Conservation (phyloP, 768 basidiomycete species). For the Mycena belliarum region DNA sequence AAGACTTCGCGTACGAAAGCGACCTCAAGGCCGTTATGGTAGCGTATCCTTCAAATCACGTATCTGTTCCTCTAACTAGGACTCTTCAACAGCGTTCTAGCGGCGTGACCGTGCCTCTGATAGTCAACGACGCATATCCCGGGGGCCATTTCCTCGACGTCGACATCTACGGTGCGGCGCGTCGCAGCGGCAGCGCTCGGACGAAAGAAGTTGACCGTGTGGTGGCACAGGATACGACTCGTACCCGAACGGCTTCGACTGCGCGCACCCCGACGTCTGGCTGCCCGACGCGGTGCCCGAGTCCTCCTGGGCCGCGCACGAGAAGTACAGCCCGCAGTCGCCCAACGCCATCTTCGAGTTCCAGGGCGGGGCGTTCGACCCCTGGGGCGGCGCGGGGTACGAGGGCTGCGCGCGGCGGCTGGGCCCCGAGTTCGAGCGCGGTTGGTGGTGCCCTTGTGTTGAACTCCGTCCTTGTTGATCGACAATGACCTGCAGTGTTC, state of each 20-base stretch:
- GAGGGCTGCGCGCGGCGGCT: conserved; percentile 34
- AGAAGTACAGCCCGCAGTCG: conserved; percentile 36
- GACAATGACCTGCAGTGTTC: conserved; percentile 35
- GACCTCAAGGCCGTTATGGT: conserved; percentile 37
- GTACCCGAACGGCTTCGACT: conserved; percentile 58
- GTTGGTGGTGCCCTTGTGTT: conserved; percentile 24
- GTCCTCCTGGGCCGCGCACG: conserved; percentile 44
- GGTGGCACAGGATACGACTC: conserved; percentile 39
- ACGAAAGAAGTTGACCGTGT: not conserved
- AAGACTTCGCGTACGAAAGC: conserved; percentile 42
- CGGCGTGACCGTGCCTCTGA: conserved; percentile 50
- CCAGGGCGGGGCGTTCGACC: conserved; percentile 54
- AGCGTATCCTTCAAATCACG: not conserved
- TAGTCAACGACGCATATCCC: conserved; percentile 48
- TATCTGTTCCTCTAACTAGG: not conserved
- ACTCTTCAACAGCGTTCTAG: conserved; percentile 34
- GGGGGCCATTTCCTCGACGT: conserved; percentile 47
- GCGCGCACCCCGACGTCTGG: conserved; percentile 49
- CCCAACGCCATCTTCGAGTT: conserved; percentile 46
- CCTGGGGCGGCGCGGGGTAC: conserved; percentile 44
- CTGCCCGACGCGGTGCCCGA: conserved; percentile 42
- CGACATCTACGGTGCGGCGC: conserved; percentile 48
- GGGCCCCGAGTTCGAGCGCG: conserved; percentile 48
- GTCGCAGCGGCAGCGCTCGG: not conserved
- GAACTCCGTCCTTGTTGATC: not conserved